These are phyloP conservation scores for Vaccinium darrowii DNA, from an alignment of 148 eudicot genomes.

Conservation along the genomic window DNA sequence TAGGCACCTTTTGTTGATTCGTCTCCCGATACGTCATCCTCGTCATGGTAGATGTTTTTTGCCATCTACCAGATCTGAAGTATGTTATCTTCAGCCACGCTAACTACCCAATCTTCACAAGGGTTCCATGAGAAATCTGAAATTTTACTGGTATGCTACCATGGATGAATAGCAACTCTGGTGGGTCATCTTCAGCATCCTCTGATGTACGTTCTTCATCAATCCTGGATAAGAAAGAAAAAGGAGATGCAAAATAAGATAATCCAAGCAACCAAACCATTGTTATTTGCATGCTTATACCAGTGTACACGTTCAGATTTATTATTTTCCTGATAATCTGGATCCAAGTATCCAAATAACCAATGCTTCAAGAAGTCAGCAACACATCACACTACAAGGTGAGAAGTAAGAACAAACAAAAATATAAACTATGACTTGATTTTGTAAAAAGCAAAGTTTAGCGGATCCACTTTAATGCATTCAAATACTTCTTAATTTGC, in stretches of 20 bases:
- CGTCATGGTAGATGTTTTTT: constrained; percentile 78
- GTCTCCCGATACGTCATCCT: constrained; percentile 58
- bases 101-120: constrained; percentile 81
- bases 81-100: constrained; percentile 86
- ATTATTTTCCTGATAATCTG: no score
- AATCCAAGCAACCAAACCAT: neutral
- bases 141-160: constrained; percentile 93
- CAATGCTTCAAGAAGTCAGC: neutral
- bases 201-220: constrained; percentile 67
- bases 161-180: constrained; percentile 74
- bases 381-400: neutral
- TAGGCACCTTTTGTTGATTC: constrained; percentile 35
- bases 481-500: neutral
- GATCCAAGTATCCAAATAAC: neutral
- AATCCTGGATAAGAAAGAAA: constrained; percentile 41
- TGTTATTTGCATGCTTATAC: neutral
- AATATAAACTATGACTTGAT: neutral
- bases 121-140: constrained; percentile 97
- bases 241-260: neutral
- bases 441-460: neutral
- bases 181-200: constrained; percentile 91
- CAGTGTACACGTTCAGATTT: neutral
- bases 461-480: neutral
- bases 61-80: constrained; percentile 97
- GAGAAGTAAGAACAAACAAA: neutral